Evolutionary conservation across 2,329 filamentous ascomycete genomes (phyloP).

Genomic region (Monosporascus ibericus): DNA sequence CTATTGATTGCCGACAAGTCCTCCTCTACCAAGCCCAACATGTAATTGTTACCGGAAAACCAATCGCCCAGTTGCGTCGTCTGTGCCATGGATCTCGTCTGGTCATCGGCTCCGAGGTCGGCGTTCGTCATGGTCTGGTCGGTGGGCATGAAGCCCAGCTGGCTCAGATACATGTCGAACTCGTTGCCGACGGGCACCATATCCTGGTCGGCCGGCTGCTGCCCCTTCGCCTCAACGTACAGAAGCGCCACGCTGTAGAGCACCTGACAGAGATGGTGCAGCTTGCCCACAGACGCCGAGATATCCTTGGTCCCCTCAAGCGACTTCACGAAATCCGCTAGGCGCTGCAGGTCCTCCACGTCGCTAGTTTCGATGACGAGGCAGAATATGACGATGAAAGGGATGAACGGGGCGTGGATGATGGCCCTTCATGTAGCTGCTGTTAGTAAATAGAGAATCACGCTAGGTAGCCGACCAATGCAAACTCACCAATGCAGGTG

Average conservation of each 20-base stretch:
- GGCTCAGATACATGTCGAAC: conserved; percentile 27
- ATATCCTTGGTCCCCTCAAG: conserved; percentile 41
- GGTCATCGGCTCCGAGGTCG: conserved; percentile 5
- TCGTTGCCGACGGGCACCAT: conserved; percentile 23
- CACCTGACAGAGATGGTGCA: conserved; percentile 52
- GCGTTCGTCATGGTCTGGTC: conserved; percentile 3
- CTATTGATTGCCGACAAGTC: conserved; percentile 25
- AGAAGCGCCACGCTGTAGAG: conserved; percentile 52
- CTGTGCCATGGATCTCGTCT: conserved; percentile 15
- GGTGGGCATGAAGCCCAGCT: conserved; percentile 27
- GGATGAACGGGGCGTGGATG: conserved; percentile 45
- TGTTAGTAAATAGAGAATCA: too few species aligned
- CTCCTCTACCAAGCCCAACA: conserved; percentile 27
- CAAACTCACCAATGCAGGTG: conserved; percentile 38
- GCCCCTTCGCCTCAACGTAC: conserved; percentile 50
- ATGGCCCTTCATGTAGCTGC: conserved; percentile 28
- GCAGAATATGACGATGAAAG: conserved; percentile 48
- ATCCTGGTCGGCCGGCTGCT: conserved; percentile 18
- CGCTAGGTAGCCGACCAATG: too few species aligned
- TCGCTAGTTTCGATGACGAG: conserved; percentile 41
- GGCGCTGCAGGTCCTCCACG: conserved; percentile 35
- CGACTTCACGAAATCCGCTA: conserved; percentile 44
- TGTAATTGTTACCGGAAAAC: conserved; percentile 28
- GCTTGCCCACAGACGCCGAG: conserved; percentile 43
- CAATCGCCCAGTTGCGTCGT: conserved; percentile 27